Percentiles rank a stretch among this genome's conserved stretches.
Evolutionary conservation across 139 green algal genomes (phyloP).

Genomic region (Axilococcus clingmanii): DNA sequence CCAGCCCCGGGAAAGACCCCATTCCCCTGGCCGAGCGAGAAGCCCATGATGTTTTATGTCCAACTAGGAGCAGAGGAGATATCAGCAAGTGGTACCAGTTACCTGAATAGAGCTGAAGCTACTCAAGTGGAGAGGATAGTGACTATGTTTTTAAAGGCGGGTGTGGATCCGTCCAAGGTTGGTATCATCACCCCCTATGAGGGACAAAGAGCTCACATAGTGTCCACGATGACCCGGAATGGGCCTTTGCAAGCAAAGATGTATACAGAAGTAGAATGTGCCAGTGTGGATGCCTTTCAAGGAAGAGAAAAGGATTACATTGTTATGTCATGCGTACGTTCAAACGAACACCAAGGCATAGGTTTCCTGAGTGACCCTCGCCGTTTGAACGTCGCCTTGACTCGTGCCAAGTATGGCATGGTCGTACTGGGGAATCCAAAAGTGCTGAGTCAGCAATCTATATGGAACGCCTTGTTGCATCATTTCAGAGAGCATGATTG

Average conservation of each 20-base stretch:
- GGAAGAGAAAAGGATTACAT: conserved; percentile 98
- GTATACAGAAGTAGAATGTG: conserved; percentile 81
- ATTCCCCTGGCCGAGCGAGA: conserved; percentile 72
- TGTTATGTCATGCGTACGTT: conserved; percentile 92
- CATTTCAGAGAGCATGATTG: conserved; percentile 81
- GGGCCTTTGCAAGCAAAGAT: conserved; percentile 72
- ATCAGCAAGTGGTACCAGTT: conserved; percentile 75
- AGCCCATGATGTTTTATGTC: conserved; percentile 92
- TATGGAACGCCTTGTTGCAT: conserved; percentile 87
- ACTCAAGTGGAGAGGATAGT: conserved; percentile 81
- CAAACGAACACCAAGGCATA: conserved; percentile 90
- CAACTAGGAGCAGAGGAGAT: conserved; percentile 87
- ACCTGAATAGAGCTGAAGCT: conserved; percentile 93
- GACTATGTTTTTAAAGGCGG: conserved; percentile 53
- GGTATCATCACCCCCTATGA: conserved; percentile 99
- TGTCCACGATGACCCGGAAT: conserved; percentile 62
- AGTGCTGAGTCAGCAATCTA: conserved; percentile 54
- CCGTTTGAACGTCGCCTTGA: conserved; percentile 95
- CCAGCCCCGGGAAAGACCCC: conserved; percentile 24
- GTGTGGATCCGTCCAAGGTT: conserved; percentile 71
- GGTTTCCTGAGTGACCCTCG: conserved; percentile 93
- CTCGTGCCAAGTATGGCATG: conserved; percentile 74
- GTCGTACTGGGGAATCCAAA: conserved; percentile 90
- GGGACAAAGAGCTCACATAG: conserved; percentile 87
- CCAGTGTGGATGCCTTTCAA: conserved; percentile 78